phyloP scores from a whole-genome alignment of 2,329 filamentous ascomycete species.

The Alternaria postmessia region DNA sequence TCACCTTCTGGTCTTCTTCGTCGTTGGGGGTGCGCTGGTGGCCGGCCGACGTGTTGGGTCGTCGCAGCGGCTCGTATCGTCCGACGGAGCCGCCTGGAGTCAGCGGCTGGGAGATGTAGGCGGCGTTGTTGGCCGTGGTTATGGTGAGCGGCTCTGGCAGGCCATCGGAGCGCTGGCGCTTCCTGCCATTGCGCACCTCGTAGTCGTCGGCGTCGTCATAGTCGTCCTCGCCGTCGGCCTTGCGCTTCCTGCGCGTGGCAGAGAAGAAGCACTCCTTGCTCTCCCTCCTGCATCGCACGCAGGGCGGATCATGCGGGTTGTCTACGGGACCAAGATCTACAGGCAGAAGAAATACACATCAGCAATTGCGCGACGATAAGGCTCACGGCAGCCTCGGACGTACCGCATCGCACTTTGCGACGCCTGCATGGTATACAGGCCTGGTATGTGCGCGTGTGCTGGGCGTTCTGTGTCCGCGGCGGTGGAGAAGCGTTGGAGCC shows the following conservation, averaged over 20 bases:
- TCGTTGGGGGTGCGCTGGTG: slow-evolving; percentile 39
- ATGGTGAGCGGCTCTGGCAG: slow-evolving; percentile 46
- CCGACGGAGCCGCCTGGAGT: slow-evolving; percentile 72
- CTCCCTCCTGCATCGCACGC: slow-evolving; percentile 90
- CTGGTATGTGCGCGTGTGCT: slow-evolving; percentile 52
- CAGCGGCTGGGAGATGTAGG: slow-evolving; percentile 61
- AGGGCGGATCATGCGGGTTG: slow-evolving; percentile 92
- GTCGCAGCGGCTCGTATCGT: slow-evolving; percentile 70
- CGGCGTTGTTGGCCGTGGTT: slow-evolving; percentile 26
- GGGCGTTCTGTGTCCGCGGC: slow-evolving; percentile 20
- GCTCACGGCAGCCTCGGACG: slow-evolving; percentile 14
- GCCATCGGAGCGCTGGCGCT: slow-evolving; percentile 65
- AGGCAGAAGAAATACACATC: slow-evolving; percentile 42
- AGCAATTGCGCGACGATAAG: slow-evolving; percentile 1
- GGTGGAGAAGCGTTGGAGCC: slow-evolving; percentile 37
- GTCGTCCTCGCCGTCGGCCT: slow-evolving; percentile 63
- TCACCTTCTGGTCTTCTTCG: slow-evolving; percentile 65
- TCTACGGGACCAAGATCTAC: slow-evolving; percentile 69
- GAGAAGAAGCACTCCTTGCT: slow-evolving; percentile 98
- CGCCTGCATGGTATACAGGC: slow-evolving; percentile 64
- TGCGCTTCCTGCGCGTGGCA: slow-evolving; percentile 90
- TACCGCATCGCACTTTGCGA: slow-evolving; percentile 66
- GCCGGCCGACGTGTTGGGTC: slow-evolving; percentile 58
- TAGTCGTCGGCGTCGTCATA: slow-evolving; percentile 65
- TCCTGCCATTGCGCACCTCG: slow-evolving; percentile 75